Evolutionary conservation across 345 rosid genomes (phyloP), one percentile per base, ranked within the genome.

Genomic region (Euclidium syriacum): DNA sequence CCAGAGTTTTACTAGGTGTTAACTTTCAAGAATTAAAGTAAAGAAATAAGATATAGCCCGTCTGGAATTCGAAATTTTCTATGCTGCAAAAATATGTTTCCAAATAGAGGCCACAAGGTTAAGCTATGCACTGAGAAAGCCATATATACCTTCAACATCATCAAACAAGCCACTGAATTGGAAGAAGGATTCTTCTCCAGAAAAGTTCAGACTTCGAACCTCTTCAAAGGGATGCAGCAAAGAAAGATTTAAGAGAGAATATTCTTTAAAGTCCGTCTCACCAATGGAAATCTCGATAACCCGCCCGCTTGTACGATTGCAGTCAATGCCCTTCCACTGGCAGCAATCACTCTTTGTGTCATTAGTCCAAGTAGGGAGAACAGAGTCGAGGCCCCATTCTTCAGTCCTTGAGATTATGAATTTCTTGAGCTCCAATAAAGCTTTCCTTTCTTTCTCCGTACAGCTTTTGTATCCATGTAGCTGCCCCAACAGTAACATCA

Each of bases 391-490:
- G 0, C 6, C 6, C 4, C 17, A 4, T 6, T 33, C 18, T 53
- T 34, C 3, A 20, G 12, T 3, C 7, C 0, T 16, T 2, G 62
- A 38, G 48, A 25, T 26, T 1, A 56, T 3, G 17, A 2, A 39
- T 2, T 56, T 4, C 52, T 43, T 59, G 42, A 59, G 51, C 10
- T 43, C 64, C 10, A 59, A 30, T 8, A 59, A 59, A 20, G 30
- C 52, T 0, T 2, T n/a, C 25, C 64, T 43, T 59, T 59, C 52
- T n/a, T 59, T 59, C 29, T 7, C 2, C 20, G 29, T n/a, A 44
- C 64, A 59, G 9, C 52, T 59, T 44, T 4, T 20, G 52, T 30
- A 29, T 22, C 64, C 52, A 19, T 19, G 52, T 32, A 59, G 11
- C 29, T 59, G 40, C 9, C 22, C 64, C 52, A 59, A 19, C 12